Base-by-base conservation (phyloP, 1,284 basidiomycete genomes). In the Heterobasidion occidentale region DNA sequence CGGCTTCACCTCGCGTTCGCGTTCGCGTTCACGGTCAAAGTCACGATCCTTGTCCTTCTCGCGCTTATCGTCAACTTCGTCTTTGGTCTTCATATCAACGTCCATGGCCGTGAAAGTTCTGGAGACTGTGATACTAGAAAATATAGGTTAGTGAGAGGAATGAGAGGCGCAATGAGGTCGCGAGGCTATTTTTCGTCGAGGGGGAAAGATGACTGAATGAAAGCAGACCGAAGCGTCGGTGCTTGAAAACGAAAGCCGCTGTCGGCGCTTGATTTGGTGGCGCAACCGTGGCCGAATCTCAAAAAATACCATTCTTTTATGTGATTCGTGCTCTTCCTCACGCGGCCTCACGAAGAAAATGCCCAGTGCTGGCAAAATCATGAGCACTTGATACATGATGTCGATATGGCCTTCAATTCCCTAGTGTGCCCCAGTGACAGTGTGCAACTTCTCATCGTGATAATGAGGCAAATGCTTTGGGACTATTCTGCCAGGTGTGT, bases 31-130 rank as follows among this genome's bases (percentile, higher is more conserved):
- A 47, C 68, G 65, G 59, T 79, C 77, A 47, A 65, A 66, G 52
- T 74, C 72, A 48, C 73, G 65, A 52, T 71, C 71, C 56, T 70
- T 67, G 51, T 70, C 71, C 52, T 67, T 64, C 15, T 69, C 67
- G 51, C 67, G 62, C 67, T 79, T 77, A 52, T 83, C 84, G 35
- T 88, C 86, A 8, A 74, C 70, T 45, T 87, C 84, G 52, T 87
- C 86, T 67, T 88, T 88, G 63, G 70, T 74, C 70, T 86, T 86
- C 86, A 88, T 88, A 61, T 89, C 88, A 60, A 88, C 77, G 68
- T 90, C 88, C 87, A 90, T 90, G n/a, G 12, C 7, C n/a, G 38
- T n/a, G 1, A 42, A 3, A 11, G 8, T 42, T 42, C 38, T 12
- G n/a, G 8, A 42, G n/a, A 11, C n/a, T 12, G 12, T 42, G n/a